Evolutionary conservation across 2,329 filamentous ascomycete genomes (phyloP).

Genomic region (Pseudonectria buxi): DNA sequence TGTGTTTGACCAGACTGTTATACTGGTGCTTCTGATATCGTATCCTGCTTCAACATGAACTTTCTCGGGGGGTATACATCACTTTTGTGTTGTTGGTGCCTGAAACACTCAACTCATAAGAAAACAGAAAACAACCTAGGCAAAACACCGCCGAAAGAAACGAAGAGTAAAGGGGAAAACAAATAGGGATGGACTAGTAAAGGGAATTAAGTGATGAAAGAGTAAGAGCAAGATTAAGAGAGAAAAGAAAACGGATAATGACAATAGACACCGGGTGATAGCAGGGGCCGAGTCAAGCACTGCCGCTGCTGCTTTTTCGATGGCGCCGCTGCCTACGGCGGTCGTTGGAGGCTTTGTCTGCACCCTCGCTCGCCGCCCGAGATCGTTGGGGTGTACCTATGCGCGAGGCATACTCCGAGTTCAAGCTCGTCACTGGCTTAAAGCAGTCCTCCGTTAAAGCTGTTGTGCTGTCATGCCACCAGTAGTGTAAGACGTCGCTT

Average conservation of each 20-base stretch:
- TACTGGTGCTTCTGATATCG: conserved; percentile 1
- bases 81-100: too few relatives aligned
- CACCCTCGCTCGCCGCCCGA: conserved; percentile 23
- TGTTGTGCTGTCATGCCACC: conserved; percentile 27
- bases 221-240: neutral
- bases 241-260: neutral
- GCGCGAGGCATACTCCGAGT: conserved; percentile 19
- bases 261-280: too few relatives aligned
- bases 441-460: conserved; percentile 8
- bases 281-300: too few relatives aligned
- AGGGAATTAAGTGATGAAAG: neutral
- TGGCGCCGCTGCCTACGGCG: too few relatives aligned
- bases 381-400: conserved; percentile 20
- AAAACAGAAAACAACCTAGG: too few relatives aligned
- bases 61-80: too few relatives aligned
- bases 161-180: too few relatives aligned
- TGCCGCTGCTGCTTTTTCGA: too few relatives aligned
- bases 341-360: neutral
- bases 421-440: conserved; percentile 13
- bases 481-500: conserved; percentile 31
- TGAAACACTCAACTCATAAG: too few relatives aligned
- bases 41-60: too few relatives aligned
- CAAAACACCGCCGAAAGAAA: too few relatives aligned
- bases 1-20: conserved; percentile 7
- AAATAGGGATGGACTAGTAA: too few relatives aligned